A percentile compares a stretch with the other conserved stretches of the same genome.
These are phyloP conservation scores for Puccinia brachypodii DNA, from an alignment of 1,284 basidiomycete genomes.

Conservation along the genomic window DNA sequence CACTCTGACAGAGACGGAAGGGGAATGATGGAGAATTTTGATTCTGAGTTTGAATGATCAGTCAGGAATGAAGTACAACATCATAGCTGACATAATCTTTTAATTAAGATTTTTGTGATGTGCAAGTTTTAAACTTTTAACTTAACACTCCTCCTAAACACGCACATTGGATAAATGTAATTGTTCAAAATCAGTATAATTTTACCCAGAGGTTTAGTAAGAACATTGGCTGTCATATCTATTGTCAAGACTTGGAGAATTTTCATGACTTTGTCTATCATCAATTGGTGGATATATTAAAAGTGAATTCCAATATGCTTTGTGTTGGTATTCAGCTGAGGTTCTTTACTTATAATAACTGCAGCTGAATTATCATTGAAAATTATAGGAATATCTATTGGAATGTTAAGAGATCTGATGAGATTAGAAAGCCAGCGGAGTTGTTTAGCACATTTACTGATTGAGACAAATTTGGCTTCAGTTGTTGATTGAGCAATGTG, in stretches of 20 bases:
- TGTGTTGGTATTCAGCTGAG: background rate
- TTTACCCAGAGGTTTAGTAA: background rate
- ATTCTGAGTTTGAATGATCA: no score
- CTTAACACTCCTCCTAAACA: no score
- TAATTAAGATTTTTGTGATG: no score
- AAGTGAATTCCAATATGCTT: conserved; percentile 30
- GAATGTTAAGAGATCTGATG: background rate
- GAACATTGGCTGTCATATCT: background rate
- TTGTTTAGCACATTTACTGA: conserved; percentile 11
- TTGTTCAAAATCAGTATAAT: background rate
- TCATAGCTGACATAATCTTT: no score
- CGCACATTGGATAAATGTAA: background rate
- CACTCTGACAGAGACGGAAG: no score
- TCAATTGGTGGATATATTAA: conserved; percentile 16
- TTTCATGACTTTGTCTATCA: background rate
- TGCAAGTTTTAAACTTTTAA: no score
- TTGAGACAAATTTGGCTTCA: background rate
- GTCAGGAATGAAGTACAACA: no score
- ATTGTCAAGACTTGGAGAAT: background rate
- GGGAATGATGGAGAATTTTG: no score
- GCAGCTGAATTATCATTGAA: conserved; percentile 4
- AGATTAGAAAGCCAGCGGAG: conserved; percentile 15
- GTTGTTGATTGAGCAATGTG: conserved; percentile 25
- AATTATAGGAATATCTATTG: background rate
- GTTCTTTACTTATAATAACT: background rate